Evolutionary conservation across 768 basidiomycete species (phyloP), one percentile per base, ranked within the genome.

Genomic region (Trametes elegans): DNA sequence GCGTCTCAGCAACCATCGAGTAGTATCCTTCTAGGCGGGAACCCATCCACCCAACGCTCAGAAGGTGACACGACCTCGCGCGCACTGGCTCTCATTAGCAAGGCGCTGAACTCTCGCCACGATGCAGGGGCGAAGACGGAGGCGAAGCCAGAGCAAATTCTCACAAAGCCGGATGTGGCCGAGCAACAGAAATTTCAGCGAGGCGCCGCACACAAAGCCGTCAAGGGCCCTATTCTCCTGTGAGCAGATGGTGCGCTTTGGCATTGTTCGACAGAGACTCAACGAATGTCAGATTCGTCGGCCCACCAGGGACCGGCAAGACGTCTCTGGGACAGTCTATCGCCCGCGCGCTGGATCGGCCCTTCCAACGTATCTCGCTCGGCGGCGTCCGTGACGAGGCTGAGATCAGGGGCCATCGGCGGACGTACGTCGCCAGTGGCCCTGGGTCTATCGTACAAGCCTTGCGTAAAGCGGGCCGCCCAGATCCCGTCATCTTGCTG

Each of bases 301-400:
- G 93, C 9, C 93, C 94, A 9, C 93, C 94, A 0, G 93, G 93
- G 2, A 88, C 86, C 0, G 93, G 92, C 29, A 95, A 96, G 72
- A 97, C 93, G 0, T 93, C 90, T 1, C 83, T 98, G 2, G 94
- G 94, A 0, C 87, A 89, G 61, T 92, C 89, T 0, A 81, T 98
- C 26, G 94, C 94, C 3, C 84, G 84, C 36, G 87, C 92, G 0
- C 78, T 97, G 8, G 78, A 80, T 23, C 75, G 93, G 39, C 92
- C 93, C 2, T 97, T 96, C 79, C 88, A 96, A 63, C 84, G 94
- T 10, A 94, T 97, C 59, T 88, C 91, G 1, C 79, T 97, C 0
- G 94, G 94, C 10, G 94, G 95, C 27, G 91, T 97, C 7, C 79
- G 94, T 3, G 94, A 98, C 63, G 95, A 98, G 69, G 94, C 91